Conservation (phyloP, 2,329 filamentous ascomycete genomes). For the Hypoxylon sp. region DNA sequence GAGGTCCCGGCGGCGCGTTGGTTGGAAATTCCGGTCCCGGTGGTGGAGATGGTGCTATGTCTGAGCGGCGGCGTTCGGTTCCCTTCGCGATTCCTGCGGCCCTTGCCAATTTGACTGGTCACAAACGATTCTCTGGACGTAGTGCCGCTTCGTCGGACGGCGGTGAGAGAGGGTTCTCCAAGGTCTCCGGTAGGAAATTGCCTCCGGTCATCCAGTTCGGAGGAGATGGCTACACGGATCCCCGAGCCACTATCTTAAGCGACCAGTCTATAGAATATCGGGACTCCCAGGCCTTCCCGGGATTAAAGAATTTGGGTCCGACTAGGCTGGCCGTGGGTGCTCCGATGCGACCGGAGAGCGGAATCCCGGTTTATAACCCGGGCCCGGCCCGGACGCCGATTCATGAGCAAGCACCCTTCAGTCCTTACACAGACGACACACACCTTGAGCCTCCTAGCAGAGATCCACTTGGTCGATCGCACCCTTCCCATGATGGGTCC, state of each 20-base stretch:
- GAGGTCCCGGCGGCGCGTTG: conserved; percentile 52
- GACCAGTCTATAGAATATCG: conserved; percentile 64
- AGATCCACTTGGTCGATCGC: conserved; percentile 57
- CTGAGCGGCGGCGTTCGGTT: conserved; percentile 58
- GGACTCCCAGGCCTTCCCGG: conserved; percentile 62
- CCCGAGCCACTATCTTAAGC: conserved; percentile 60
- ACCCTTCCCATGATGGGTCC: conserved; percentile 55
- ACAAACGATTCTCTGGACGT: conserved; percentile 54
- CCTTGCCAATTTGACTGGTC: conserved; percentile 60
- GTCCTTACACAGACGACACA: conserved; percentile 51
- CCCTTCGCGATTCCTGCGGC: conserved; percentile 64
- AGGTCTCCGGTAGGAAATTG: conserved; percentile 74
- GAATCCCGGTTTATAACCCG: conserved; percentile 71
- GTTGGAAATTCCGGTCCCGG: conserved; percentile 49
- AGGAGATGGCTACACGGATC: conserved; percentile 73
- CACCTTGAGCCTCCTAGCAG: conserved; percentile 48
- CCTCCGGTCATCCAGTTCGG: conserved; percentile 72
- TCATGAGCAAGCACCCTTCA: conserved; percentile 66
- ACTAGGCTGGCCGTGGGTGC: conserved; percentile 66
- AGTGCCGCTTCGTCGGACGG: conserved; percentile 53
- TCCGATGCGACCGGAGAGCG: conserved; percentile 72
- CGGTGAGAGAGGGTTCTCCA: conserved; percentile 72
- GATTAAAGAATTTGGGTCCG: conserved; percentile 51
- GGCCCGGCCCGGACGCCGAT: conserved; percentile 75
- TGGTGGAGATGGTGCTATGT: conserved; percentile 56